Base-by-base conservation (phyloP, 1,284 basidiomycete genomes). In the Apiotrichum laibachii region DNA sequence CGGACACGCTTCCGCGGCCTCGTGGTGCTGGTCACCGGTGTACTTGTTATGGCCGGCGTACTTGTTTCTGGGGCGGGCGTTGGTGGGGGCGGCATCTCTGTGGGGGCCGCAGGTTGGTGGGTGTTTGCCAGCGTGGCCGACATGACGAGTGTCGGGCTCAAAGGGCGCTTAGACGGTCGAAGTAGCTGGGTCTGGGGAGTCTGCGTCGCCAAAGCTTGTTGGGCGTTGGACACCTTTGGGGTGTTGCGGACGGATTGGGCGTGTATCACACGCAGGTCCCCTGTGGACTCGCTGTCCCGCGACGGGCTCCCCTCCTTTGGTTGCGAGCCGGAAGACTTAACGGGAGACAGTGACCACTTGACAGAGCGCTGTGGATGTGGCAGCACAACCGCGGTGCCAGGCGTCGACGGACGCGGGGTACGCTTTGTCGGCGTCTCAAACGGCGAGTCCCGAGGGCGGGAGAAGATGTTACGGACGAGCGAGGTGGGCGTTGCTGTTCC, bases 391-490 rank as follows among this genome's bases (percentile, higher is more conserved):
- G 67, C 63, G 51, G 22, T 34, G 13, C 10, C 16, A 9, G 26
- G 50, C 53, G 51, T 56, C 65, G 68, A 18, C 66, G 60, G 2
- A 61, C 45, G n/a, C 66, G 45, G 1, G 67, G 69, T 1, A 60
- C 56, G n/a, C 49, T 46, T 35, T 55, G 49, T 19, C 51, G 58
- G 49, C 16, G 53, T 33, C 13, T 22, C 22, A n/a, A 43, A 44
- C 7, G 57, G 33, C 9, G 31, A 50, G n/a, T 8, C 34, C 2
- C 53, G 58, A 1, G 52, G 56, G 12, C 67, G 61, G 52, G 74
- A 68, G 48, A 76, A 76, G 8, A 73, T 52, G 50, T 71, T 75
- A 1, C 73, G 69, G 21, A 73, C 67, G 4, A 77, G 66, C 1
- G 72, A 71, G 1, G 63, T 68, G 0, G 73, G 72, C 0, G 73